Evolutionary conservation across 352 stramenopile genomes (phyloP).

Genomic region (Globisporangium cederbergense): DNA sequence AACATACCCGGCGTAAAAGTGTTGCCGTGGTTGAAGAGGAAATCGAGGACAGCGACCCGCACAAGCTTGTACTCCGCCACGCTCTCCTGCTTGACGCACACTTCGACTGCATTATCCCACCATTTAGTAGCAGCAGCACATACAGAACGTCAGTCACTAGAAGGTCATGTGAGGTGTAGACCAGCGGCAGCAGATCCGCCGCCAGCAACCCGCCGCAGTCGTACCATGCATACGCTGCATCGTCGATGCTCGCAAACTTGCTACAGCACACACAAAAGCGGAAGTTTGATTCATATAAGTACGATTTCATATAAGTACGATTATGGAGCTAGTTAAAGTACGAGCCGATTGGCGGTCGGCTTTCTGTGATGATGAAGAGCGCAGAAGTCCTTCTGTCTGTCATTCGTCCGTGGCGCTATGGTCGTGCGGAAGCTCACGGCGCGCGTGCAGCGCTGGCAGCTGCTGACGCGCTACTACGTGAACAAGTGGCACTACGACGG

Average conservation of each 20-base stretch:
- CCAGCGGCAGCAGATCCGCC: neutral
- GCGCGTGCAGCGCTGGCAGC: conserved; percentile 52
- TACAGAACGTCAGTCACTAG: neutral
- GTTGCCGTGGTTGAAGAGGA: conserved; percentile 14
- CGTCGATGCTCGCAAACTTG: neutral
- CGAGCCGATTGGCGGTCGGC: neutral
- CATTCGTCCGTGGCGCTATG: conserved; percentile 13
- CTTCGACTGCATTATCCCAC: conserved; percentile 43
- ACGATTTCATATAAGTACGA: conserved; percentile 1
- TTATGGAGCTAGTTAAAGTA: neutral
- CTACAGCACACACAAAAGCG: neutral
- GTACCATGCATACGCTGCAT: neutral
- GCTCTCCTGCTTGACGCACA: conserved; percentile 48
- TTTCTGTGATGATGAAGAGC: neutral
- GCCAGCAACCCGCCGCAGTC: neutral
- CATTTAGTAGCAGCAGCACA: neutral
- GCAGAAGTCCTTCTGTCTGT: too few relatives aligned
- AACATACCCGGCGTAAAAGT: neutral
- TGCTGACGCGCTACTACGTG: conserved; percentile 70
- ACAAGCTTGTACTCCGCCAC: conserved; percentile 36
- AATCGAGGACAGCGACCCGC: conserved; percentile 25
- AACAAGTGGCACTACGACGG: conserved; percentile 87
- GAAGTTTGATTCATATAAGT: neutral
- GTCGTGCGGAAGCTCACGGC: conserved; percentile 38
- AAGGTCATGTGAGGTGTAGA: neutral